Evolutionary conservation across 192 early-diverging fungal species (phyloP), one percentile per base, ranked within the genome.

Genomic region (Linnemannia hyalina): DNA sequence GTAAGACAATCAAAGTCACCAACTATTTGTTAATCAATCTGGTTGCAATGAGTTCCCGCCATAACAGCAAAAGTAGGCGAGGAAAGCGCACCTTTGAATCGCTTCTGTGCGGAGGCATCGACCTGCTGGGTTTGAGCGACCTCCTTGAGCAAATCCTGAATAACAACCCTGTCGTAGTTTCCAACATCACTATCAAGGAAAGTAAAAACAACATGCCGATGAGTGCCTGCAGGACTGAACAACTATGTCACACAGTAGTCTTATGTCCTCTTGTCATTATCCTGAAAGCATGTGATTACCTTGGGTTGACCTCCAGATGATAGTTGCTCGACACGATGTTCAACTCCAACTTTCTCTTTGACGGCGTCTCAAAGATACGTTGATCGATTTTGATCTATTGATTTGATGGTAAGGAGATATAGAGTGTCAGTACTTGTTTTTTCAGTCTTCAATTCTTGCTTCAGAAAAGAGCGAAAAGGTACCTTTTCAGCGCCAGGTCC

Each of bases 71-170:
- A 69, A 3, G 55, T 26, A 26, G 5, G n/a, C 1, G n/a, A 23
- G 6, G 6, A 65, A 13, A 4, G 7, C 26, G 6, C 90, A 94
- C 95, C 95, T 90, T 99, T 99, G 88, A 99, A 99, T 74, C 89
- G 84, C 75, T 96, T 93, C 76, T 94, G 93, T 9, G 97, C 94
- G 18, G 92, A 90, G 22, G 93, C 83, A 77, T 97, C 95, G 35
- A 99, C 92, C 82, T 98, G 97, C 87, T 97, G 97, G 40, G 97
- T 98, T 89, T 99, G 99, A 72, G 98, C 99, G 13, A 97, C 90
- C 75, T 98, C 97, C 88, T 99, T 99, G 88, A 99, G 95, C 40
- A 99, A 89, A 57, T 99, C 97, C 88, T 98, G 97, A 65, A 99
- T 92, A 49, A 99, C 92, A 29, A 97, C 90, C 41, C 97, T 94